A percentile compares a stretch with the other conserved stretches of the same genome.
Evolutionary conservation across 495 filamentous ascomycete genomes (phyloP).

Genomic region (Apodospora peruviana): DNA sequence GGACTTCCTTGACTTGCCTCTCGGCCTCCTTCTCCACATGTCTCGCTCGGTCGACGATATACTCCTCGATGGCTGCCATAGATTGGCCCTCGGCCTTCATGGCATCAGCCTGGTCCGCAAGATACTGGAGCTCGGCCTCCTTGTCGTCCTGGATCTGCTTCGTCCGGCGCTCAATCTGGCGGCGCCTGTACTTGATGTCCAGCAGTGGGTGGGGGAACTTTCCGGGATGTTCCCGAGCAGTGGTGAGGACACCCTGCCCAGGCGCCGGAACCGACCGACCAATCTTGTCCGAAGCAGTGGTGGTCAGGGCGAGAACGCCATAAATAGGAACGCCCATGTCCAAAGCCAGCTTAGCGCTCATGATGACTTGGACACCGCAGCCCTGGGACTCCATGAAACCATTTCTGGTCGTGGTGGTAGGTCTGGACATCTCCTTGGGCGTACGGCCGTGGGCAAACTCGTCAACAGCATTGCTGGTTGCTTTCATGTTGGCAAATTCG

Average conservation of each 20-base stretch:
- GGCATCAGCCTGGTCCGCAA: constrained; percentile 84
- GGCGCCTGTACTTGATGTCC: constrained; percentile 92
- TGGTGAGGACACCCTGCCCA: constrained; percentile 96
- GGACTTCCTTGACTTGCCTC: constrained; percentile 85
- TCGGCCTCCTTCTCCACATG: constrained; percentile 87
- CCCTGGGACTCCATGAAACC: constrained; percentile 99
- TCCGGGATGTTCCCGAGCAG: constrained; percentile 80
- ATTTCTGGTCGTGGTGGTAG: constrained; percentile 90
- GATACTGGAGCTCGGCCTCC: constrained; percentile 85
- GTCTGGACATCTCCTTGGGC: constrained; percentile 94
- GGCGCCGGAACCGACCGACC: constrained; percentile 95
- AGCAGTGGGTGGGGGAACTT: constrained; percentile 93
- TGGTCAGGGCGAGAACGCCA: constrained; percentile 87
- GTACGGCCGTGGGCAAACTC: constrained; percentile 94
- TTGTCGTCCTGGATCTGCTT: constrained; percentile 93
- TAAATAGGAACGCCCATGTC: constrained; percentile 99
- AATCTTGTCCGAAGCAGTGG: constrained; percentile 99
- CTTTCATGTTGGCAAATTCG: constrained; percentile 99
- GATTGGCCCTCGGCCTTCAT: constrained; percentile 73
- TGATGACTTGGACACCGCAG: constrained; percentile 96
- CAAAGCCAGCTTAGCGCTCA: constrained; percentile 90
- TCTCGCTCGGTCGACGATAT: constrained; percentile 73
- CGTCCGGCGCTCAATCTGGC: constrained; percentile 88
- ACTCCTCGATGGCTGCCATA: constrained; percentile 71
- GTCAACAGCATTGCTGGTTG: constrained; percentile 93